A percentile compares a stretch with the other conserved stretches of the same genome.
These are phyloP conservation scores for thale cress (Arabidopsis thaliana) DNA, from an alignment of 345 rosid species.

Conservation along the genomic window DNA sequence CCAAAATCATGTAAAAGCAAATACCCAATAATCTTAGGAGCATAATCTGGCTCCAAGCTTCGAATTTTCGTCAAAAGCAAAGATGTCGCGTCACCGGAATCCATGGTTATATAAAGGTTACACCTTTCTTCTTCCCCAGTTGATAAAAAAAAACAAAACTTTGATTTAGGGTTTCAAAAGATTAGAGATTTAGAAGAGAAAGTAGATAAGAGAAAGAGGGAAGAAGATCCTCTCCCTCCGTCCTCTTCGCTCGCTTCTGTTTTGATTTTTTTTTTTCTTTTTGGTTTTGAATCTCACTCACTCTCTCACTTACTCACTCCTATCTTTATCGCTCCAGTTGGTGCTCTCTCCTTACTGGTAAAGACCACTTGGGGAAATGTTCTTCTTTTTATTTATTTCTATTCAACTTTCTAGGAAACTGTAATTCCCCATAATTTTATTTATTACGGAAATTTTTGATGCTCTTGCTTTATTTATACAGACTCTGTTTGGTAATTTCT, in stretches of 20 bases:
- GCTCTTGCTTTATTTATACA: slow-evolving; percentile 23
- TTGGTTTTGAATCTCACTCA: slow-evolving; percentile 20
- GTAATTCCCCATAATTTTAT: slow-evolving; percentile 2
- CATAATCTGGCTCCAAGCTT: slow-evolving; percentile 79
- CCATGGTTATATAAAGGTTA: slow-evolving; percentile 54
- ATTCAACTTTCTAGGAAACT: slow-evolving; percentile 45
- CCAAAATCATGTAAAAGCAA: slow-evolving; percentile 69
- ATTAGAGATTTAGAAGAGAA: neutral
- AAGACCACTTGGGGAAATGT: slow-evolving; percentile 47
- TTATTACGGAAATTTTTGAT: slow-evolving; percentile 9
- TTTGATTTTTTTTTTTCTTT: slow-evolving; percentile 16
- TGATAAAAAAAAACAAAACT: neutral
- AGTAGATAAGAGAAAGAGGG: slow-evolving; percentile 35
- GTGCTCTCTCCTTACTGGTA: slow-evolving; percentile 44
- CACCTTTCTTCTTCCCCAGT: neutral
- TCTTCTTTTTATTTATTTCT: slow-evolving; percentile 22
- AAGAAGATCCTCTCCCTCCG: slow-evolving; percentile 35
- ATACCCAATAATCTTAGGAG: slow-evolving; percentile 84
- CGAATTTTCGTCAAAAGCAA: slow-evolving; percentile 67
- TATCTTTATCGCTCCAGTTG: slow-evolving; percentile 49
- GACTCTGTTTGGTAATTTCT: slow-evolving; percentile 8
- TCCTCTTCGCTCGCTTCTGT: slow-evolving; percentile 35
- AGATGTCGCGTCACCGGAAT: slow-evolving; percentile 71
- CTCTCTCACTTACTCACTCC: slow-evolving; percentile 37
- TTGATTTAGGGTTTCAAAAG: slow-evolving; percentile 22